A percentile compares a stretch with the other conserved stretches of the same genome.
Conservation (phyloP, 345 rosid species). For the Sonneratia caseolaris region DNA sequence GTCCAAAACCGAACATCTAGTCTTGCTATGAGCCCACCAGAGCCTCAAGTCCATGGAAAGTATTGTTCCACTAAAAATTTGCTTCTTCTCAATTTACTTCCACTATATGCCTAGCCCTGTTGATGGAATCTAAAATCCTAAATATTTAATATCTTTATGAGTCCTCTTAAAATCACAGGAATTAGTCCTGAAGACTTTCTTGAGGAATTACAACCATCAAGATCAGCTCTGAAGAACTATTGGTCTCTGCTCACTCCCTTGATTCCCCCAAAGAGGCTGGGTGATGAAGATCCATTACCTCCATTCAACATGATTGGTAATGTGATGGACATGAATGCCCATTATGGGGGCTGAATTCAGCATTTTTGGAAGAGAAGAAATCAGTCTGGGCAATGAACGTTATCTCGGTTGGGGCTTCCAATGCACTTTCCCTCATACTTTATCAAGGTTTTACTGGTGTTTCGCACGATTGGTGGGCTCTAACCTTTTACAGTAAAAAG, state of each 20-base stretch:
- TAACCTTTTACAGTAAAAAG: not conserved
- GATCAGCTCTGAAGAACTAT: conserved; percentile 67
- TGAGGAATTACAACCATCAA: conserved; percentile 60
- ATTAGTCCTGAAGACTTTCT: conserved; percentile 60
- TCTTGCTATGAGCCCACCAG: conserved; percentile 40
- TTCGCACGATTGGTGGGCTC: conserved; percentile 81
- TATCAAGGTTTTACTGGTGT: conserved; percentile 89
- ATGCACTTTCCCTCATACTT: conserved; percentile 79
- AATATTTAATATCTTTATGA: not conserved
- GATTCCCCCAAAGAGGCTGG: conserved; percentile 96
- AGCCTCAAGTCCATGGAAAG: conserved; percentile 85
- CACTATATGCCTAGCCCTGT: not conserved
- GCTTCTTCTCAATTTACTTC: not conserved
- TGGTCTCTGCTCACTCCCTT: conserved; percentile 96
- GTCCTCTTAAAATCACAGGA: conserved; percentile 42
- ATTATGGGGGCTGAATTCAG: conserved; percentile 80
- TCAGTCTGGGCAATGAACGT: conserved; percentile 96
- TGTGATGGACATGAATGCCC: conserved; percentile 99
- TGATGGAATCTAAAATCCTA: no score
- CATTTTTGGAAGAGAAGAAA: conserved; percentile 61
- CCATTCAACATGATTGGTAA: conserved; percentile 96
- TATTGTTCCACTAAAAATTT: conserved; percentile 21
- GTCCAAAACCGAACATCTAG: conserved; percentile 70
- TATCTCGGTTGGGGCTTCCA: conserved; percentile 61
- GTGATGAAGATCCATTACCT: conserved; percentile 96